Percentiles rank a stretch among this genome's conserved stretches.
phyloP scores from a whole-genome alignment of 352 stramenopile species.

The Aphanomyces stellatus region DNA sequence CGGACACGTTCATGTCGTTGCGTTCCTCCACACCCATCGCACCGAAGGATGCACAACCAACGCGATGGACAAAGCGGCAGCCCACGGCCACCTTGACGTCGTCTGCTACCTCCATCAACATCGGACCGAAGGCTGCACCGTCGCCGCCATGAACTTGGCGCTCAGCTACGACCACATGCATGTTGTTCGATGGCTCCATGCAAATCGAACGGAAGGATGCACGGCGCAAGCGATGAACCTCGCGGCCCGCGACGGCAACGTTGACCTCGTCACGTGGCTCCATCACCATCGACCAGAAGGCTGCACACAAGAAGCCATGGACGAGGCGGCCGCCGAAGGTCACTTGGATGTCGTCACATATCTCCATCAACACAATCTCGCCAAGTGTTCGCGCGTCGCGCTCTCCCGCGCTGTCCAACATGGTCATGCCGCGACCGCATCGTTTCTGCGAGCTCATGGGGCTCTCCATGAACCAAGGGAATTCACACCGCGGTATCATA shows the following conservation, averaged over 20 bases:
- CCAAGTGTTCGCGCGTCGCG: neutral
- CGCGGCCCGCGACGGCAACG: neutral
- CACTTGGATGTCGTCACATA: neutral
- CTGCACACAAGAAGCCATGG: neutral
- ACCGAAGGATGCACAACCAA: neutral
- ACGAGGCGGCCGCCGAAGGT: neutral
- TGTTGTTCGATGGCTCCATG: neutral
- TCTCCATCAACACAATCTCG: neutral
- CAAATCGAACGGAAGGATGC: neutral
- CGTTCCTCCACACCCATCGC: neutral
- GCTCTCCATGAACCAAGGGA: neutral
- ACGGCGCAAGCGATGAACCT: slow-evolving; percentile 2
- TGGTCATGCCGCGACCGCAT: too few species aligned
- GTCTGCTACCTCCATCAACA: neutral
- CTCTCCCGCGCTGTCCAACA: neutral
- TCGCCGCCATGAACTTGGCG: neutral
- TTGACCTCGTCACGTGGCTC: neutral
- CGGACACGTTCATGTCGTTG: neutral
- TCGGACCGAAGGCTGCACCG: neutral
- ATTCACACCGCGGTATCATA: neutral
- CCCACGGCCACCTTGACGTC: neutral
- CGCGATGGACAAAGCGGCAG: neutral
- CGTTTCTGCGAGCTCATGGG: neutral
- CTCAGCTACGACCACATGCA: neutral
- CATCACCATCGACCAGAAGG: neutral